A percentile compares a stretch with the other conserved stretches of the same genome.
Conservation (phyloP, 805 yeast genomes). For the Spathaspora hagerdaliae region DNA sequence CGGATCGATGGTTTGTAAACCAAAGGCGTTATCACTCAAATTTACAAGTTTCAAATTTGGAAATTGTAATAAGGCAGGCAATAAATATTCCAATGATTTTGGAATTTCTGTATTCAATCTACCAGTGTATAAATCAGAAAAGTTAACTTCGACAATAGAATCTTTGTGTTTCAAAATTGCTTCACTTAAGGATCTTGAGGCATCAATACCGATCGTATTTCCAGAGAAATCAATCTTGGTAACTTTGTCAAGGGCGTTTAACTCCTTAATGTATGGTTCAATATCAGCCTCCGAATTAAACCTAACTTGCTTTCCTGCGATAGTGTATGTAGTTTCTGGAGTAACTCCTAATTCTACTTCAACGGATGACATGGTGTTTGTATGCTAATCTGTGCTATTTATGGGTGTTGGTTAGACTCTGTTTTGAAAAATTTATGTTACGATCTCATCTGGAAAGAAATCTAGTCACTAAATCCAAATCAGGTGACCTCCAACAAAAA, state of each 20-base stretch:
- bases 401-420: too few relatives aligned
- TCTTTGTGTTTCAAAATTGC: conserved; percentile 42
- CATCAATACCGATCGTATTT: conserved; percentile 90
- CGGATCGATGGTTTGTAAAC: conserved; percentile 90
- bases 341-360: conserved; percentile 34
- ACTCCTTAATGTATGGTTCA: conserved; percentile 59
- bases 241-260: conserved; percentile 34
- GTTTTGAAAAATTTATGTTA: too few relatives aligned
- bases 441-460: neutral
- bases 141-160: conserved; percentile 63
- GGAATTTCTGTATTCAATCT: conserved; percentile 95
- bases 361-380: conserved; percentile 18
- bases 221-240: conserved; percentile 80
- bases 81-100: conserved; percentile 63
- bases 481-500: conserved; percentile 1
- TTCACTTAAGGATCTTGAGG: conserved; percentile 68
- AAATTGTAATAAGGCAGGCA: conserved; percentile 69
- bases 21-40: conserved; percentile 93
- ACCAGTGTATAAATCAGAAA: conserved; percentile 93
- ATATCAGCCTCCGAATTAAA: conserved; percentile 72
- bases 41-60: conserved; percentile 70
- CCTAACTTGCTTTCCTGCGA: conserved; percentile 73
- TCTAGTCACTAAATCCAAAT: too few relatives aligned
- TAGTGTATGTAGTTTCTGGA: conserved; percentile 45
- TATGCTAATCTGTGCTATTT: neutral